A percentile compares a stretch with the other conserved stretches of the same genome.
Evolutionary conservation across 208 protist genomes (phyloP).

Genomic region (Wallacemonas collosoma): DNA sequence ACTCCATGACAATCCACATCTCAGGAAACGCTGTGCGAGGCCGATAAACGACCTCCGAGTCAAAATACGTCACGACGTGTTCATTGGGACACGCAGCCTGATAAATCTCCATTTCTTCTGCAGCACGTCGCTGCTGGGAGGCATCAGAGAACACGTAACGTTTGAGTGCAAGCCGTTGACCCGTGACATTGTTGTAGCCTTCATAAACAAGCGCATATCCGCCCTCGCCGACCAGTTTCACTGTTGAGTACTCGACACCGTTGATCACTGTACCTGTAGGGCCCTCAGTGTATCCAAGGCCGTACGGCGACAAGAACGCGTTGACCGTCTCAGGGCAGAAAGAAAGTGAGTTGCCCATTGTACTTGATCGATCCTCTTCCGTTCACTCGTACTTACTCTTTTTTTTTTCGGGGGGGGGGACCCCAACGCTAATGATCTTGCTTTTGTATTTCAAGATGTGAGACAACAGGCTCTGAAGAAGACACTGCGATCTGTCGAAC

Average conservation of each 20-base stretch:
- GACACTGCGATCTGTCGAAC: too few relatives aligned
- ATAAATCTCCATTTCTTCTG: slow-evolving; percentile 40
- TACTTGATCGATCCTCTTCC: not conserved
- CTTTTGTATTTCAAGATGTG: not conserved
- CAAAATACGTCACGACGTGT: slow-evolving; percentile 36
- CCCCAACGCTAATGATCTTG: not conserved
- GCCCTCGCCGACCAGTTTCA: slow-evolving; percentile 55
- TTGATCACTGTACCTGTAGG: slow-evolving; percentile 40
- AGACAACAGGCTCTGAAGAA: not conserved
- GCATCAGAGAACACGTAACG: slow-evolving; percentile 39
- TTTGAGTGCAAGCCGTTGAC: slow-evolving; percentile 44
- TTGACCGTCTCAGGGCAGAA: slow-evolving; percentile 28
- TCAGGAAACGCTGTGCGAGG: slow-evolving; percentile 38
- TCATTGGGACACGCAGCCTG: slow-evolving; percentile 35
- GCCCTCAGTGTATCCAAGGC: not conserved
- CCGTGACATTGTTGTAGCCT: slow-evolving; percentile 34
- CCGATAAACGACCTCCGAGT: slow-evolving; percentile 36
- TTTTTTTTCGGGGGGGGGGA: not conserved
- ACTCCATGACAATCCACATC: slow-evolving; percentile 80
- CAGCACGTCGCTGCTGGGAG: slow-evolving; percentile 24
- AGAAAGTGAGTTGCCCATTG: slow-evolving; percentile 36
- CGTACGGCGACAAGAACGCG: slow-evolving; percentile 21
- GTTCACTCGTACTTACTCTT: not conserved
- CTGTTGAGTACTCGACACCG: slow-evolving; percentile 47
- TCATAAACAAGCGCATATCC: slow-evolving; percentile 67